These are phyloP conservation scores for Pseudocercospora ulei DNA, from an alignment of 2,329 filamentous ascomycete genomes.

Conservation along the genomic window DNA sequence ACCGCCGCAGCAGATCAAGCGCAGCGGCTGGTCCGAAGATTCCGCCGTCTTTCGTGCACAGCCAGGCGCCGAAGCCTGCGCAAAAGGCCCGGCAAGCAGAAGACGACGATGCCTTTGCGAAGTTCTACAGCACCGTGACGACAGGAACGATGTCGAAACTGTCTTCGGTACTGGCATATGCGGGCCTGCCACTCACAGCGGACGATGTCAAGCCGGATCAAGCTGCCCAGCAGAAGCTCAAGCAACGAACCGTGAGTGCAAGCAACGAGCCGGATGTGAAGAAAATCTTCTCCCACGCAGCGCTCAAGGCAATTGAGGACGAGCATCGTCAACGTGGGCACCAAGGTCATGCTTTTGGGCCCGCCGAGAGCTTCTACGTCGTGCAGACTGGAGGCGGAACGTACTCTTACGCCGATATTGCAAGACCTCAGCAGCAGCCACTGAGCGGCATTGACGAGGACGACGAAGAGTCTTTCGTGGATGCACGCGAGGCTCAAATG, in stretches of 20 bases:
- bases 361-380: constrained; percentile 74
- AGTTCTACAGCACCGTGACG: constrained; percentile 78
- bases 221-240: constrained; percentile 27
- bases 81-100: constrained; percentile 23
- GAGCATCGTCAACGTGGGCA: constrained; percentile 43
- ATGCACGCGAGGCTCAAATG: constrained; percentile 60
- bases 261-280: constrained; percentile 57
- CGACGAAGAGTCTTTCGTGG: constrained; percentile 78
- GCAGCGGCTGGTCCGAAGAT: constrained; percentile 19
- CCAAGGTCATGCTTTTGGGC: constrained; percentile 46
- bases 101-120: constrained; percentile 61
- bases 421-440: constrained; percentile 40
- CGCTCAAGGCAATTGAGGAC: constrained; percentile 66
- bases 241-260: constrained; percentile 29
- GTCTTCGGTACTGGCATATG: constrained; percentile 83
- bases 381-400: constrained; percentile 87
- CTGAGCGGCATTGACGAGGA: constrained; percentile 37
- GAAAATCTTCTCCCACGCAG: constrained; percentile 75
- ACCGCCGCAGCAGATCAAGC: constrained; percentile 18
- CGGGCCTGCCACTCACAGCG: constrained; percentile 63
- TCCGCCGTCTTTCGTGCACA: constrained; percentile 30
- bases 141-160: constrained; percentile 79
- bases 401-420: constrained; percentile 82
- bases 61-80: constrained; percentile 21
- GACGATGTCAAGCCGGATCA: constrained; percentile 28